Evolutionary conservation across 345 rosid species (phyloP).

Genomic region (Hibiscus tridactylites): DNA sequence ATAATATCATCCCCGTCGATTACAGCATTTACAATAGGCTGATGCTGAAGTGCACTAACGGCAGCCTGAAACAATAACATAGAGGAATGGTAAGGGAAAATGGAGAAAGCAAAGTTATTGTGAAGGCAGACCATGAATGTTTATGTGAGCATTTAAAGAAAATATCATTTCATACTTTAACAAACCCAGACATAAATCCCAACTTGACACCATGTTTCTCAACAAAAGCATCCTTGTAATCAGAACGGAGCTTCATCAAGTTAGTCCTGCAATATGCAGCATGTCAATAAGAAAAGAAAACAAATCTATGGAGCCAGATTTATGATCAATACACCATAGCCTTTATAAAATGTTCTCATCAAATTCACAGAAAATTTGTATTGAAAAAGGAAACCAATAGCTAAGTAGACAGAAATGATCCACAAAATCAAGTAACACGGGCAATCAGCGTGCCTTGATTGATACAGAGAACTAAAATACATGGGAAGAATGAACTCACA

Average conservation of each 20-base stretch:
- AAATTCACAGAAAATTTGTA: not conserved
- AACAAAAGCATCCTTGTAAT: slow-evolving; percentile 88
- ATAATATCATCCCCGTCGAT: slow-evolving; percentile 97
- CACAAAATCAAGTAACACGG: not conserved
- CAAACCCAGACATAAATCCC: slow-evolving; percentile 95
- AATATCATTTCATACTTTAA: slow-evolving; percentile 43
- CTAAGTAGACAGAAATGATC: not conserved
- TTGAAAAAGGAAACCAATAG: not conserved
- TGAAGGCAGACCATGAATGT: not conserved
- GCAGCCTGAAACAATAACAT: slow-evolving; percentile 58
- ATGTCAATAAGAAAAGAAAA: not conserved
- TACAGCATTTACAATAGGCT: slow-evolving; percentile 94
- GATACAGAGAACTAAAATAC: not conserved
- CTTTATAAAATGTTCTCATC: not conserved
- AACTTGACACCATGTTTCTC: slow-evolving; percentile 97
- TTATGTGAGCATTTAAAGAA: not conserved
- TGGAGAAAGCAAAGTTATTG: not conserved
- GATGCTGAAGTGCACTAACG: slow-evolving; percentile 85
- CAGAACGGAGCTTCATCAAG: slow-evolving; percentile 93
- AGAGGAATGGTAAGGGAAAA: not conserved
- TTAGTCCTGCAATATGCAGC: slow-evolving; percentile 57
- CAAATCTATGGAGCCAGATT: not conserved
- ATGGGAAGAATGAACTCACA: slow-evolving; percentile 31
- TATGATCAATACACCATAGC: not conserved
- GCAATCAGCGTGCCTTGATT: not conserved